Conservation (phyloP, 768 basidiomycete genomes). For the Trichaptum fuscoviolaceum region DNA sequence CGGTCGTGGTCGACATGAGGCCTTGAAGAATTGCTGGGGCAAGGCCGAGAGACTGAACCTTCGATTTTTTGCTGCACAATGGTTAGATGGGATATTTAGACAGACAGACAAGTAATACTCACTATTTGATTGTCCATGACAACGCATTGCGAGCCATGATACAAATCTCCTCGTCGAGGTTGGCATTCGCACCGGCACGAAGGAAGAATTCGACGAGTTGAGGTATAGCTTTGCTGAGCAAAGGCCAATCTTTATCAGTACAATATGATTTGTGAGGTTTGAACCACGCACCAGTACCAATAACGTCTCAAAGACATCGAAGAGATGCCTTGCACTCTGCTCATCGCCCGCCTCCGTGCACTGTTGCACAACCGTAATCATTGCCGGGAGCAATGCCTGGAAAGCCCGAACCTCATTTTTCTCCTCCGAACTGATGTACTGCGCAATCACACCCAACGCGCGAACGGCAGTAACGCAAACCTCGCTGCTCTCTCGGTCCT, state of each 20-base stretch:
- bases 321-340: slow-evolving; percentile 76
- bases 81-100: slow-evolving; percentile 2
- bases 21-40: slow-evolving; percentile 84
- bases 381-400: slow-evolving; percentile 79
- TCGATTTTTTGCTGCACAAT: slow-evolving; percentile 81
- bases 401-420: slow-evolving; percentile 84
- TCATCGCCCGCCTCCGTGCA: slow-evolving; percentile 77
- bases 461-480: slow-evolving; percentile 89
- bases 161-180: no score
- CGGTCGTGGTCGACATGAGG: slow-evolving; percentile 90
- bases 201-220: slow-evolving; percentile 82
- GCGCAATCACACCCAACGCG: slow-evolving; percentile 87
- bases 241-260: slow-evolving; percentile 45
- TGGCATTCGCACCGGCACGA: no score
- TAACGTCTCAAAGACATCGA: slow-evolving; percentile 94
- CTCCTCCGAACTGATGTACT: slow-evolving; percentile 86
- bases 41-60: slow-evolving; percentile 81
- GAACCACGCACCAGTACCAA: slow-evolving; percentile 69
- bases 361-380: slow-evolving; percentile 81
- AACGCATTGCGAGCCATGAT: no score
- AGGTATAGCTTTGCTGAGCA: slow-evolving; percentile 79
- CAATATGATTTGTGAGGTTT: slow-evolving; percentile 6
- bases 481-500: slow-evolving; percentile 82
- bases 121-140: no score
- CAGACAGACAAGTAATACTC: slow-evolving; percentile 23